A percentile compares a stretch with the other conserved stretches of the same genome.
Conservation (phyloP, 2,329 filamentous ascomycete genomes). For the Xylaria multiplex region DNA sequence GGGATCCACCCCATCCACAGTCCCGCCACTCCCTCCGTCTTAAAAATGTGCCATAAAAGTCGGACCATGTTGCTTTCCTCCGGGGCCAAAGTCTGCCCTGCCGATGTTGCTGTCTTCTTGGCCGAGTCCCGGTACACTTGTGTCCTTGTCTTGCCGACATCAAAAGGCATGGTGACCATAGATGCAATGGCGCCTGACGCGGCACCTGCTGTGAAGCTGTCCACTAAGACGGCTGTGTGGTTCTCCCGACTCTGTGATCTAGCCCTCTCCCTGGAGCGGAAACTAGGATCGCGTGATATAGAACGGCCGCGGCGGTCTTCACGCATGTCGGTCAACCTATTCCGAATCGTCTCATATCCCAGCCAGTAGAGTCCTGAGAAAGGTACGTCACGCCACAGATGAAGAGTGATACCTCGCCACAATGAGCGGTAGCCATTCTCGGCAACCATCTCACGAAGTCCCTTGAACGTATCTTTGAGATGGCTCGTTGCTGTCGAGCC, state of each 20-base stretch:
- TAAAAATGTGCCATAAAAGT: conserved; percentile 91
- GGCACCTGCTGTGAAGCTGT: conserved; percentile 90
- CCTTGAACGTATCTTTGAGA: conserved; percentile 80
- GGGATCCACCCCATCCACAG: conserved; percentile 94
- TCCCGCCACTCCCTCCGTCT: conserved; percentile 80
- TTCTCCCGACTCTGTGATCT: conserved; percentile 73
- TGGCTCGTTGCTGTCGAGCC: conserved; percentile 70
- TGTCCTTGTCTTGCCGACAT: conserved; percentile 95
- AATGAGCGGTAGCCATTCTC: conserved; percentile 80
- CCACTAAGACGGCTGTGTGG: conserved; percentile 80
- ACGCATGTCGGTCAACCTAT: conserved; percentile 74
- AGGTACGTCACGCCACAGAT: conserved; percentile 95
- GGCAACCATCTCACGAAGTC: conserved; percentile 81
- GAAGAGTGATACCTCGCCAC: conserved; percentile 90
- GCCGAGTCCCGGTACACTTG: conserved; percentile 77
- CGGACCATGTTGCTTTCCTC: conserved; percentile 82
- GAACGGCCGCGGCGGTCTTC: conserved; percentile 59
- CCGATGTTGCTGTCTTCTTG: conserved; percentile 44
- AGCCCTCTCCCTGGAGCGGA: conserved; percentile 57
- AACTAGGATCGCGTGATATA: conserved; percentile 51
- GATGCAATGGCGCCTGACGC: conserved; percentile 85
- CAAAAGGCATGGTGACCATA: conserved; percentile 91
- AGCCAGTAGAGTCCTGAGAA: conserved; percentile 99
- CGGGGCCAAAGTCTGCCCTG: conserved; percentile 58
- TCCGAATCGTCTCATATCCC: conserved; percentile 89